Evolutionary conservation across 176 grass and related monocot species (phyloP), one percentile per base, ranked within the genome.

Genomic region (Thinopyrum elongatum): DNA sequence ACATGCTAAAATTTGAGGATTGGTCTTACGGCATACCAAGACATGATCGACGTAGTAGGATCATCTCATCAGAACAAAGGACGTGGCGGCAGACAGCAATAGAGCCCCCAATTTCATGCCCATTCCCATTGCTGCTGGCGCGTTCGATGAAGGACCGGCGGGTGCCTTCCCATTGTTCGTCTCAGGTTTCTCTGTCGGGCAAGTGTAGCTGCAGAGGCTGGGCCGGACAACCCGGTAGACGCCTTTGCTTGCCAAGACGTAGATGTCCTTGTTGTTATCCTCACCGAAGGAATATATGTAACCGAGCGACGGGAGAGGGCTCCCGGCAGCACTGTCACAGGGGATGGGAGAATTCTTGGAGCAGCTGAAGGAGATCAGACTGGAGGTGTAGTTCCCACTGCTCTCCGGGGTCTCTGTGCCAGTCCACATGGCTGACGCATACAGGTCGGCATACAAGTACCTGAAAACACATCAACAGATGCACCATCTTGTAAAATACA

Each of bases 191-290:
- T 92, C 92, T 15, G 85, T 78, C 55, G 86, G 80, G 44, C 92
- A 94, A 7, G 63, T 79, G 27, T 94, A 94, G 60, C 55, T 72
- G 55, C 96, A 98, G 58, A 89, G 84, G 85, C 96, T 98, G 7
- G 93, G 96, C 33, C 91, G 82, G 5, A 95, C 91, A 23, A 98
- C 88, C 16, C 93, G 86, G 88, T 95, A 98, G 0, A 98, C 81
- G 1, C 93, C 95, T 81, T 95, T 94, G 81, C 65, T 91, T 3
- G 87, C 26, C 83, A 95, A 67, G 17, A 98, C 30, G 49, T 90
- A 95, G 30, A 93, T 63, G 46, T 98, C 93, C 85, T 94, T 95
- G 30, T 11, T 95, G 84, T 98, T 95, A 85, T 98, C 93, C 87
- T 91, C 91, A 1, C 93, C 95, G 8, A 93, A 98, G 21, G 95